Conservation (phyloP, 371 early-diverging fungal genomes). For the Mortierella sp. region DNA sequence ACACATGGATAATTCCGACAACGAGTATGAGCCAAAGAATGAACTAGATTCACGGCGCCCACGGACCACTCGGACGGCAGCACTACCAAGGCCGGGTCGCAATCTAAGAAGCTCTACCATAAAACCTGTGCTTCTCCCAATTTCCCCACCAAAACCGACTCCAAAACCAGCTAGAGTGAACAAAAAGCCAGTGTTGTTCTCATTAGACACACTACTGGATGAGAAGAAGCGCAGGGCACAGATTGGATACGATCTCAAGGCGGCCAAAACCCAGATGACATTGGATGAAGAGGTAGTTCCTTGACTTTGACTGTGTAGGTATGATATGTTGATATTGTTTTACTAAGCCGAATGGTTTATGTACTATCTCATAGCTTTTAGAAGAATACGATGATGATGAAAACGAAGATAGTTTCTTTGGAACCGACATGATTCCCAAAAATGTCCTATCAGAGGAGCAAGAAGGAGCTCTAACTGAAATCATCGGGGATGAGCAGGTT, state of each 20-base stretch:
- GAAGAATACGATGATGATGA: slow-evolving; percentile 31
- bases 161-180: slow-evolving; percentile 5
- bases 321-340: neutral
- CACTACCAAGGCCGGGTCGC: slow-evolving; percentile 12
- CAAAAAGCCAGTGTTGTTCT: slow-evolving; percentile 23
- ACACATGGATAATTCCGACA: slow-evolving; percentile 4
- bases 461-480: slow-evolving; percentile 28
- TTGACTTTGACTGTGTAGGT: neutral
- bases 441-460: slow-evolving; percentile 43
- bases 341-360: neutral
- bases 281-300: slow-evolving; percentile 29
- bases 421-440: slow-evolving; percentile 24
- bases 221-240: slow-evolving; percentile 43
- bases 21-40: neutral
- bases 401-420: slow-evolving; percentile 8
- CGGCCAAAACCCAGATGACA: neutral
- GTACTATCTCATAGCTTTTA: slow-evolving; percentile 6
- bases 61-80: neutral
- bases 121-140: neutral
- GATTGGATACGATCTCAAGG: slow-evolving; percentile 37
- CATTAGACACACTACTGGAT: slow-evolving; percentile 35
- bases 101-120: slow-evolving; percentile 7
- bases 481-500: slow-evolving; percentile 21
- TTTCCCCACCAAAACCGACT: neutral
- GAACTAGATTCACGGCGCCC: neutral